Conservation (phyloP, 202 grass and related monocot species). For the Panicum hallii region DNA sequence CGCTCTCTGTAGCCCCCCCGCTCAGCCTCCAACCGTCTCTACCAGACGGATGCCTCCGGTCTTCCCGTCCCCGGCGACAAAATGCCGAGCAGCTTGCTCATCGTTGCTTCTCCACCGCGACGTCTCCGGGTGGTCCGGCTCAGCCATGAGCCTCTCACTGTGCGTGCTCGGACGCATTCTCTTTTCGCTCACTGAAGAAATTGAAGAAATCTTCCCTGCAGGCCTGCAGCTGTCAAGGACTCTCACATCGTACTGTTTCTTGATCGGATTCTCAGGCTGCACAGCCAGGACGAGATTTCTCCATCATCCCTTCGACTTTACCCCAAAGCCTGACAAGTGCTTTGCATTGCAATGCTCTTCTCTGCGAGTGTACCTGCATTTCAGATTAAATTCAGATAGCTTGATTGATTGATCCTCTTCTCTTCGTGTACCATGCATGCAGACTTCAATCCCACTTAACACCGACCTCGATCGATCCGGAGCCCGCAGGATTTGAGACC, state of each 20-base stretch:
- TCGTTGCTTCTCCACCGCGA: too few species aligned
- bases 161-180: too few species aligned
- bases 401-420: background rate
- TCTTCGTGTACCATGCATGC: slow-evolving; percentile 19
- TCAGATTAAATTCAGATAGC: background rate
- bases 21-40: too few species aligned
- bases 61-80: too few species aligned
- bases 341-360: background rate
- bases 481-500: background rate
- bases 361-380: background rate
- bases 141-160: too few species aligned
- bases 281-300: background rate
- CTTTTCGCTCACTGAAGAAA: background rate
- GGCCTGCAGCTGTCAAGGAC: background rate
- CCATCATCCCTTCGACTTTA: slow-evolving; percentile 21
- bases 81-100: too few species aligned
- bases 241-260: slow-evolving; percentile 9
- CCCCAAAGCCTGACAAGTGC: slow-evolving; percentile 24
- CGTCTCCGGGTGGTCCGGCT: too few species aligned
- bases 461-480: slow-evolving; percentile 20
- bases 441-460: slow-evolving; percentile 48
- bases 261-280: slow-evolving; percentile 35
- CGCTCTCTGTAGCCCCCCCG: too few species aligned
- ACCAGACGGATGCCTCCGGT: too few species aligned
- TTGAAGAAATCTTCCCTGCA: background rate